Evolutionary conservation across 2,329 filamentous ascomycete species (phyloP).

Genomic region (Delphinella strobiligena): DNA sequence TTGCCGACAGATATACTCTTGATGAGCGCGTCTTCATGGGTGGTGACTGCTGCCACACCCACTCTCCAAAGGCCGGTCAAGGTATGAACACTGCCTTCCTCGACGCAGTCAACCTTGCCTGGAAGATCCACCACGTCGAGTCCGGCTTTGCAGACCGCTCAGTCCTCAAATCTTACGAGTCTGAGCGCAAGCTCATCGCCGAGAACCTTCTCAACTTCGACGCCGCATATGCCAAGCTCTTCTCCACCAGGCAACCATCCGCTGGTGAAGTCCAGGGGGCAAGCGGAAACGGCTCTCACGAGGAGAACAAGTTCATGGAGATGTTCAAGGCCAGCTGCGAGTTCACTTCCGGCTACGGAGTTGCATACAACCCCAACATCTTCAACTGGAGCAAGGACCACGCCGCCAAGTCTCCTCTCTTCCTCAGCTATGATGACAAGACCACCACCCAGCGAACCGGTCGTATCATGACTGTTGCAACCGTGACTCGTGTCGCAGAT

Average conservation of each 20-base stretch:
- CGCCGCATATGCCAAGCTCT: constrained; percentile 78
- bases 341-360: constrained; percentile 86
- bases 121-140: constrained; percentile 92
- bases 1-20: constrained; percentile 51
- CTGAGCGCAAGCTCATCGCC: constrained; percentile 72
- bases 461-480: constrained; percentile 62
- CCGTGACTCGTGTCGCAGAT: constrained; percentile 77
- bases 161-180: constrained; percentile 74
- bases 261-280: constrained; percentile 62
- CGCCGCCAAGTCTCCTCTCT: constrained; percentile 55
- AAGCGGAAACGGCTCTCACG: constrained; percentile 29
- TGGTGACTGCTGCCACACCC: constrained; percentile 53
- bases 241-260: constrained; percentile 65
- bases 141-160: constrained; percentile 64
- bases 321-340: constrained; percentile 87
- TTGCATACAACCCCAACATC: constrained; percentile 68
- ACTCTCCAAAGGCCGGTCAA: constrained; percentile 51
- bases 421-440: constrained; percentile 44
- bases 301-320: constrained; percentile 72
- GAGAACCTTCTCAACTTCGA: constrained; percentile 79
- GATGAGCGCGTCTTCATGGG: constrained; percentile 56
- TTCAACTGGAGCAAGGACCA: constrained; percentile 75
- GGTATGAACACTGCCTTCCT: constrained; percentile 51
- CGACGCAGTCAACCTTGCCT: constrained; percentile 74
- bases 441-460: constrained; percentile 58